Percentiles rank a stretch among this genome's conserved stretches.
Conservation (phyloP, 257 asterid species). For the Verbascum thapsus region DNA sequence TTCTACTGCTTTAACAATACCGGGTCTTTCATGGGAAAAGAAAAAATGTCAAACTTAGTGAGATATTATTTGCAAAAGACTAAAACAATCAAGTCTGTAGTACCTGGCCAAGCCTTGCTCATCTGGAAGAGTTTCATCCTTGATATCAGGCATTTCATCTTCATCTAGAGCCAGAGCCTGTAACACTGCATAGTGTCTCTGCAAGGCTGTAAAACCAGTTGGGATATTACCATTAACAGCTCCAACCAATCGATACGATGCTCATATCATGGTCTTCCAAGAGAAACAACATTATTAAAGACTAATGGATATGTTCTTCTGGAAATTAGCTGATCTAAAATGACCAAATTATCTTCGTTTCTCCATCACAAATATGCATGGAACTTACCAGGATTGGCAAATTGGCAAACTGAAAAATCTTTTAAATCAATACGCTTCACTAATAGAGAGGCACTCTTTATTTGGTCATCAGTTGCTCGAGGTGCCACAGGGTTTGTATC, state of each 20-base stretch:
- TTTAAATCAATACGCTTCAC: constrained; percentile 80
- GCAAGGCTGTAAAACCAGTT: constrained; percentile 65
- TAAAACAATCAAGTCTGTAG: background rate
- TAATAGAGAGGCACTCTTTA: constrained; percentile 64
- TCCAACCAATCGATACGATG: background rate
- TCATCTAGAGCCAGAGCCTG: constrained; percentile 96
- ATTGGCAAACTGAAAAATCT: constrained; percentile 92
- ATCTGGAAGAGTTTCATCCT: constrained; percentile 96
- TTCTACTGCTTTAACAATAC: constrained; percentile 79
- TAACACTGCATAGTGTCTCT: constrained; percentile 90
- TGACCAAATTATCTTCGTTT: constrained; percentile 5
- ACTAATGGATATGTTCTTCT: background rate
- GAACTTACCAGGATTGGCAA: constrained; percentile 84
- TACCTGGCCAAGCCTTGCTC: constrained; percentile 96
- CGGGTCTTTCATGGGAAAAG: constrained; percentile 55
- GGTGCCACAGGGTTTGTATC: constrained; percentile 48
- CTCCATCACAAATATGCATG: too few relatives aligned
- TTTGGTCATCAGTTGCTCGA: constrained; percentile 83
- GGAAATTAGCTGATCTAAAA: background rate
- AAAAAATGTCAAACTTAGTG: constrained; percentile 12
- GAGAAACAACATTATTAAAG: background rate
- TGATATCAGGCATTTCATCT: constrained; percentile 91
- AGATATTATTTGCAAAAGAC: constrained; percentile 9
- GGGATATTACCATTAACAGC: constrained; percentile 21
- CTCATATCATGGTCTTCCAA: background rate